Conservation (phyloP, 73 alveolate species). For the Tetrahymena borealis region DNA sequence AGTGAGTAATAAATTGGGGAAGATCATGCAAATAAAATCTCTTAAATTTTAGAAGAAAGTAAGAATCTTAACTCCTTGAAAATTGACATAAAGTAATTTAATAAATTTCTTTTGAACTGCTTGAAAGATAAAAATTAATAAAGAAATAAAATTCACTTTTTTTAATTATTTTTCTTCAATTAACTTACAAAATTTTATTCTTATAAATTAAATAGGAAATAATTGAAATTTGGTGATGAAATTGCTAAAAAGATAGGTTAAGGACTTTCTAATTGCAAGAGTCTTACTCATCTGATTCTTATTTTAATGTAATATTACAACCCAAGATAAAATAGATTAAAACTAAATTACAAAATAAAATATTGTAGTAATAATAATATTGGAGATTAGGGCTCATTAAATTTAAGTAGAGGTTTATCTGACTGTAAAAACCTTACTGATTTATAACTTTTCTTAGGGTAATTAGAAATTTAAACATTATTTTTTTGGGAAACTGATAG, state of each 20-base stretch:
- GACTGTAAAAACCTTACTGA: background rate
- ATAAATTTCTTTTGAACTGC: too few relatives aligned
- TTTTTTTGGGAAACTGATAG: too few relatives aligned
- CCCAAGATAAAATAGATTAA: background rate
- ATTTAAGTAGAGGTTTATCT: background rate
- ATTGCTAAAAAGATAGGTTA: background rate
- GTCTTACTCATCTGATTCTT: background rate
- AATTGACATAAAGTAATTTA: background rate
- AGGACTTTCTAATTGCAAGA: background rate
- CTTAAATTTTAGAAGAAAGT: background rate
- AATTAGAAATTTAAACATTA: background rate
- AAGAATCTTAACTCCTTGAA: background rate
- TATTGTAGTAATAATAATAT: background rate
- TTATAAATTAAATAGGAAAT: too few relatives aligned
- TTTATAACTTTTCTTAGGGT: background rate
- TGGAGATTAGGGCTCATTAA: background rate
- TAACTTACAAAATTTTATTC: too few relatives aligned
- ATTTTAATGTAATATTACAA: background rate
- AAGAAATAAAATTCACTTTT: background rate
- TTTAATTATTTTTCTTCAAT: background rate
- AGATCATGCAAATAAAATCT: background rate
- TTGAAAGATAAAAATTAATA: too few relatives aligned
- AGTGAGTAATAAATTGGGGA: background rate
- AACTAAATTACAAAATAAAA: background rate
- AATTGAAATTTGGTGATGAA: background rate